Evolutionary conservation across 2,329 filamentous ascomycete species (phyloP), one percentile per base, ranked within the genome.

Genomic region (Cordyceps tenuipes): DNA sequence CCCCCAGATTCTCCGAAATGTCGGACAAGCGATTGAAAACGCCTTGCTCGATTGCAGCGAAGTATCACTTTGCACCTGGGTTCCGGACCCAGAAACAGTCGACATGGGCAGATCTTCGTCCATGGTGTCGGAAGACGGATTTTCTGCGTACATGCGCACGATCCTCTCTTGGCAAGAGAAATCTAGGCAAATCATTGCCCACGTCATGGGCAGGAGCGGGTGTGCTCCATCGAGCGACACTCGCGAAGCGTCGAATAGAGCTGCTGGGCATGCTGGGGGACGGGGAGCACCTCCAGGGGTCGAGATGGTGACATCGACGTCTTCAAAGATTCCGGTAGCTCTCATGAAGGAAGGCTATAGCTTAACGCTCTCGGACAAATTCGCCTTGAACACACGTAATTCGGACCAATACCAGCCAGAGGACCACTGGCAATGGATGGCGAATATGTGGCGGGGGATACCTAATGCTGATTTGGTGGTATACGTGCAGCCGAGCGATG

Each of bases 361-460:
- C 63, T 82, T 97, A 46, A 88, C 87, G 13, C 82, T 88, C 0
- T 87, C 90, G 1, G 89, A 97, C 70, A 77, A 80, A 52, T 93
- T 88, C 70, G 89, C 91, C 1, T 84, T 83, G 59, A 78, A 80
- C 15, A 85, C 92, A 48, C 87, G 89, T 1, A 91, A 95, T 65
- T 77, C 80, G 19, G 91, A 96, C 69, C 79, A 81, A 7, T 96
- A 95, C 71, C 82, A 85, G 17, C 86, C 89, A 0, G 81, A 89
- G n/a, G 91, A 96, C 67, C 93, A 97, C 75, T 97, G 93, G 91
- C 89, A 95, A 72, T 97, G 93, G 93, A 91, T 94, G 79, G 93
- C 93, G 41, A 93, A 89, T 48, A 82, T 97, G 23, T 97, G 93
- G 93, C 86, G 92, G 10, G 90, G 91, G 10, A 88, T 90, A 58